Evolutionary conservation across 768 basidiomycete genomes (phyloP).

Genomic region (Tylopilus plumbeoviolaceoides): DNA sequence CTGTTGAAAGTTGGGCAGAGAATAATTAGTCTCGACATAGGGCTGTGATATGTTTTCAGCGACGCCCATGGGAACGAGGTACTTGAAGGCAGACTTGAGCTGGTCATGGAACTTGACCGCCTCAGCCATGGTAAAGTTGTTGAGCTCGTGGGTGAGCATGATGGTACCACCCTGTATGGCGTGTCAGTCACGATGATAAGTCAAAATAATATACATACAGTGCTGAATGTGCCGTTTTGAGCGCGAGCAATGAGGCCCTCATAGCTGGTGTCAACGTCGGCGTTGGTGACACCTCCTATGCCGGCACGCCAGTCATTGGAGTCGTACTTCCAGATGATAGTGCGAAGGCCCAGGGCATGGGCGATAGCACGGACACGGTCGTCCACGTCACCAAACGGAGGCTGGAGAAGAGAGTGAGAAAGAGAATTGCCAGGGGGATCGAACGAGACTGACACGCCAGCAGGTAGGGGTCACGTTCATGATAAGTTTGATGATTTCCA

Average conservation of each 20-base stretch:
- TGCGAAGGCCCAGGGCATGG: conserved; percentile 59
- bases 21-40: conserved; percentile 46
- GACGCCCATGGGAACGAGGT: conserved; percentile 52
- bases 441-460: conserved; percentile 45
- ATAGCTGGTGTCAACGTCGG: conserved; percentile 52
- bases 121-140: conserved; percentile 58
- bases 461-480: conserved; percentile 55
- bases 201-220: conserved; percentile 23
- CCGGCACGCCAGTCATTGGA: conserved; percentile 72
- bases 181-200: background rate
- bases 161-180: conserved; percentile 16
- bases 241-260: conserved; percentile 47
- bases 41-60: conserved; percentile 49
- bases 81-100: conserved; percentile 41
- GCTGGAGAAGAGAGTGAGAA: conserved; percentile 30
- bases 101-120: conserved; percentile 49
- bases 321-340: conserved; percentile 71
- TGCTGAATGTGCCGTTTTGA: conserved; percentile 38
- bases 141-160: conserved; percentile 55
- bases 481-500: conserved; percentile 52
- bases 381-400: conserved; percentile 67
- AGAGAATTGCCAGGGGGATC: background rate
- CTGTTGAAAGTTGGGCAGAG: conserved; percentile 41
- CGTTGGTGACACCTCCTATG: conserved; percentile 39
- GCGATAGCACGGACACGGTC: conserved; percentile 74